Evolutionary conservation across 2,329 filamentous ascomycete species (phyloP), one percentile per base, ranked within the genome.

Genomic region (Mariannaea sp.): DNA sequence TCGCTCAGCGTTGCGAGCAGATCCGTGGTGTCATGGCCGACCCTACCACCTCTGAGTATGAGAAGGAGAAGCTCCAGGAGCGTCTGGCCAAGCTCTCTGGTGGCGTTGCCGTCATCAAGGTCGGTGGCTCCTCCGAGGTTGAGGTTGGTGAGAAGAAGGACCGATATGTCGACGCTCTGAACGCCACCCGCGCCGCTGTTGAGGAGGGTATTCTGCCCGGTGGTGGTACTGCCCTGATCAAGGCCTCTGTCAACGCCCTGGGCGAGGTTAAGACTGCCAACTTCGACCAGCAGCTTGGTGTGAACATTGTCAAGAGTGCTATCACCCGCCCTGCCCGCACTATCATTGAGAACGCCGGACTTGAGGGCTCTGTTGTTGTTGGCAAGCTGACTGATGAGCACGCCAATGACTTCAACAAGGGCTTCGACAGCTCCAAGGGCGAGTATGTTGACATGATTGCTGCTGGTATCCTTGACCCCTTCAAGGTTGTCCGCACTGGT

Each of bases 131-230:
- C 61, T 97, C 93, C 60, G 94, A 99, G 80, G 93, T 99, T 62
- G 94, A 99, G 83, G 94, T 99, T 53, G 89, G 92, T 65, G 94
- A 99, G 86, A 99, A 99, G 91, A 99, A 99, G 87, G 94, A 99
- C 77, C 91, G 94, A 74, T 96, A 97, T 69, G 94, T 99, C 59
- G 94, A 99, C 77, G 94, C 94, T 56, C 82, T 99, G 58, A 99
- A 99, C 78, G 94, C 94, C 65, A 99, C 94, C 63, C 93, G 94
- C 68, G 94, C 94, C 66, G 94, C 94, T 69, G 94, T 99, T 64
- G 94, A 99, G 85, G 92, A 97, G 80, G 94, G 94, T 78, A 99
- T 99, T 76, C 88, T 99, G 63, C 94, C 94, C 65, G 94, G 94
- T 81, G 94, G 94, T 85, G 94, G 94, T 74, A 99, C 94, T 71